Evolutionary conservation across 495 filamentous ascomycete genomes (phyloP), one percentile per base, ranked within the genome.

Genomic region (Halenospora varia): DNA sequence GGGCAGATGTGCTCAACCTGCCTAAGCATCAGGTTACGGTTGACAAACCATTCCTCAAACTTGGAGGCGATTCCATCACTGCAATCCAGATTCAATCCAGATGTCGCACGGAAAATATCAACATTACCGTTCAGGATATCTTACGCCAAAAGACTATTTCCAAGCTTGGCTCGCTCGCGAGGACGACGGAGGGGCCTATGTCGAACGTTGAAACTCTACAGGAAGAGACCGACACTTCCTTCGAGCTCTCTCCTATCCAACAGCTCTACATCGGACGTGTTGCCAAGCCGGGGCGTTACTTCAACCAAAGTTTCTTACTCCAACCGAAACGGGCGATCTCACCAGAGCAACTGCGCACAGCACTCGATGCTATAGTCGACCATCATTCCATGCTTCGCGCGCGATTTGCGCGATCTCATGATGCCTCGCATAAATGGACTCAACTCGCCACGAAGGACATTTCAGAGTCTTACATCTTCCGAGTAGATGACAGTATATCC

Each of bases 341-440:
- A 13, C 66, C 79, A 10, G 60, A 69, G 3, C 75, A 77, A 11
- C 62, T 90, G 4, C 68, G 66, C 1, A 71, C 73, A 17, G 84
- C 84, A 0, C 64, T 86, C 42, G 77, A 85, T 51, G 75, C 77
- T 0, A 68, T 88, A 8, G 76, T 89, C 13, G 72, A 68, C 0
- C 81, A 82, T 6, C 87, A 90, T 55, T 80, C 85, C 3, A 89
- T 89, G 87, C 75, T 90, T n/a, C 75, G 86, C 22, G 79, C 80
- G 17, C 80, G 86, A 3, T 88, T 86, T 61, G 70, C 64, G 15
- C 68, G 70, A 2, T 35, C 29, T 35, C 4, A 13, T 35, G 61
- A 57, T 20, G 20, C 50, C 17, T 61, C 52, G 1, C 71, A 71
- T 25, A 35, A 20, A 0, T 79, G 77, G 77, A 69, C 61, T 48